Percentiles rank a stretch among this genome's conserved stretches.
phyloP scores from a whole-genome alignment of 176 grass and related monocot species.

The Metroxylon sagu region DNA sequence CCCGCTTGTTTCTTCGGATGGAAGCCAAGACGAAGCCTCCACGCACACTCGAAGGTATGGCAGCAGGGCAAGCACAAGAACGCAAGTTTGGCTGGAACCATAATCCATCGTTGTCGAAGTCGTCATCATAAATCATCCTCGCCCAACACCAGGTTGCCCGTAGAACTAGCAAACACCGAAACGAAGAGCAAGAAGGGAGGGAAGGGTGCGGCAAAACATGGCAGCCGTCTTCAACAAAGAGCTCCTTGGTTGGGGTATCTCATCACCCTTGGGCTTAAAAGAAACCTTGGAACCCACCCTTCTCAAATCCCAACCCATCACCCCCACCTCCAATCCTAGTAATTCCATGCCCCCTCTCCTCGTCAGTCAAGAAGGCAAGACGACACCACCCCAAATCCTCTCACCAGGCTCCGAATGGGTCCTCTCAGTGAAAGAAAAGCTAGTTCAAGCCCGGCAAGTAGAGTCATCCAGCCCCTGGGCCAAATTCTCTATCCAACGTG shows the following conservation, averaged over 20 bases:
- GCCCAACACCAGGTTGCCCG: too few relatives aligned
- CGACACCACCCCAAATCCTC: neutral
- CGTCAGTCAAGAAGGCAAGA: constrained; percentile 14
- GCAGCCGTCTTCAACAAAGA: constrained; percentile 93
- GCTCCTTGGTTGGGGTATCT: constrained; percentile 89
- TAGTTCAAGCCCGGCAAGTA: constrained; percentile 51
- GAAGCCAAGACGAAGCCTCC: too few relatives aligned
- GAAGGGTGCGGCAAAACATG: too few relatives aligned
- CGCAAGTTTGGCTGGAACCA: too few relatives aligned
- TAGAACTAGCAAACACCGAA: too few relatives aligned
- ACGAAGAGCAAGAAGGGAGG: too few relatives aligned
- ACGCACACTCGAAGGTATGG: too few relatives aligned
- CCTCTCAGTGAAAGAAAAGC: constrained; percentile 50
- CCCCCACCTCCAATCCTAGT: too few relatives aligned
- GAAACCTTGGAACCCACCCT: constrained; percentile 70
- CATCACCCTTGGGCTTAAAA: constrained; percentile 66
- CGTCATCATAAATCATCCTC: too few relatives aligned
- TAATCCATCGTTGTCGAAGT: too few relatives aligned
- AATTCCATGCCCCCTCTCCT: constrained; percentile 11
- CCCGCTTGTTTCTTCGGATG: too few relatives aligned
- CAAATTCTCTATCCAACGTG: constrained; percentile 73
- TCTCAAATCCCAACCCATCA: constrained; percentile 32
- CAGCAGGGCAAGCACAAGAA: too few relatives aligned
- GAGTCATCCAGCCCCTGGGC: constrained; percentile 53
- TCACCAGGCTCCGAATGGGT: constrained; percentile 57